Evolutionary conservation across 2,329 filamentous ascomycete species (phyloP), one percentile per base, ranked within the genome.

Genomic region (Chaetomiaceae sp.): DNA sequence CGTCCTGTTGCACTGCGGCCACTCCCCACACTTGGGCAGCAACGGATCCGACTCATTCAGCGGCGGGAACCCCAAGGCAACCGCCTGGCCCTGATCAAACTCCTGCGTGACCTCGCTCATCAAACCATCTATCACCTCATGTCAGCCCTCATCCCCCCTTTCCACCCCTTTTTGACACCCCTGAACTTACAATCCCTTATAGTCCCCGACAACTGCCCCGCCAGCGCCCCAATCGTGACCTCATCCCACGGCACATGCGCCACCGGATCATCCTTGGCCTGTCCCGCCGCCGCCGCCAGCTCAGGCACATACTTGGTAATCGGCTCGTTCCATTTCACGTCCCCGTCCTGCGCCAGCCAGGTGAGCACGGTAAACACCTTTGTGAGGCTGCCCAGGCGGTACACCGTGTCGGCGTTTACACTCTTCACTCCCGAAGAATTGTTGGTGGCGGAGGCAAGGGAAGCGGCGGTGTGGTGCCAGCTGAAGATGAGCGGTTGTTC

Each of bases 301-400:
- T 76, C 73, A 0, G 74, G 72, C 12, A 75, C 61, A 49, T 71
- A 73, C 22, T 69, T 67, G 0, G 72, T 74, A 48, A 76, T 68
- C 6, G 71, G 69, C 4, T 70, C 65, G 36, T 71, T 68, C 62
- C 71, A 75, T 29, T 66, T 61, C 15, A 59, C 54, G 49, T 73
- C 69, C 1, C 74, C 72, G n/a, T 66, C 65, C 53, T 73, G 67
- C 14, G 67, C 64, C 17, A 77, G 64, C 55, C 71, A 72, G 6
- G 67, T 67, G 48, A 71, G 74, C 2, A 75, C 66, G 3, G 69
- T 73, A 55, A 74, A 69, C 6, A 75, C 60, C 60, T 79, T 78
- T 9, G 73, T 73, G 11, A 77, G 61, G 56, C 74, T 77, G 14
- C 66, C 71, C 4, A 73, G 61, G 2, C 69, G 64, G 58, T 71